phyloP scores from a whole-genome alignment of 2,329 filamentous ascomycete species.

The Bipolaris gigantea region DNA sequence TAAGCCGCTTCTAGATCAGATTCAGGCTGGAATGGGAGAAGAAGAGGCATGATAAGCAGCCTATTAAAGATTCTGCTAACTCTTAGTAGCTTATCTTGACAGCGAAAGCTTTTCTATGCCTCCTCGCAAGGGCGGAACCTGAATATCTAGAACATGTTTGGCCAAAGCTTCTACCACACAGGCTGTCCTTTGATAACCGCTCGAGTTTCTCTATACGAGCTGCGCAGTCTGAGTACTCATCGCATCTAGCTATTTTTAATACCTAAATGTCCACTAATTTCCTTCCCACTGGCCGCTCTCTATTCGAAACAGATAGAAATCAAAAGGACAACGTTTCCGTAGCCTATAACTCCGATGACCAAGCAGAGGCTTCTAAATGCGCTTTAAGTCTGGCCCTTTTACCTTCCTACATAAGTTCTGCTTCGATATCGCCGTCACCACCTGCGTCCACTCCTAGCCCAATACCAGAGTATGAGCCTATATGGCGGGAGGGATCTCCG shows the following conservation, averaged over 20 bases:
- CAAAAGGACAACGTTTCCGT: not conserved
- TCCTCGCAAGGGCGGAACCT: slow-evolving; percentile 9
- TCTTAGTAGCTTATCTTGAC: slow-evolving; percentile 8
- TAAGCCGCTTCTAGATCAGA: slow-evolving; percentile 4
- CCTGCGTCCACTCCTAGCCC: not conserved
- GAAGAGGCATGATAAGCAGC: slow-evolving; percentile 9
- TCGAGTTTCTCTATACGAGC: slow-evolving; percentile 4
- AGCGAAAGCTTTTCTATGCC: slow-evolving; percentile 9
- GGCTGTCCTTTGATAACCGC: slow-evolving; percentile 8
- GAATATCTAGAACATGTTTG: slow-evolving; percentile 7
- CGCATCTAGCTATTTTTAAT: slow-evolving; percentile 1
- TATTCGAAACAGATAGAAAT: not conserved
- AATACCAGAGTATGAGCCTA: not conserved
- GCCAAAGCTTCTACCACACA: slow-evolving; percentile 13
- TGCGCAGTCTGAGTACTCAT: slow-evolving; percentile 2
- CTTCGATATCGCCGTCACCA: slow-evolving; percentile 2
- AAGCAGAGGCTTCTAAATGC: not conserved
- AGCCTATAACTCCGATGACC: not conserved
- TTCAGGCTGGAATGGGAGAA: slow-evolving; percentile 7
- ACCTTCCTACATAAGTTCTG: slow-evolving; percentile 6
- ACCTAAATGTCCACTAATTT: slow-evolving; percentile 1
- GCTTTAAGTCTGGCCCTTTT: not conserved
- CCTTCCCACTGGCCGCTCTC: slow-evolving; percentile 1
- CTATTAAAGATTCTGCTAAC: slow-evolving; percentile 6
- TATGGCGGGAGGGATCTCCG: slow-evolving; percentile 1